A percentile compares a stretch with the other conserved stretches of the same genome.
Evolutionary conservation across 768 basidiomycete genomes (phyloP).

Genomic region (Mycena capillaripes): DNA sequence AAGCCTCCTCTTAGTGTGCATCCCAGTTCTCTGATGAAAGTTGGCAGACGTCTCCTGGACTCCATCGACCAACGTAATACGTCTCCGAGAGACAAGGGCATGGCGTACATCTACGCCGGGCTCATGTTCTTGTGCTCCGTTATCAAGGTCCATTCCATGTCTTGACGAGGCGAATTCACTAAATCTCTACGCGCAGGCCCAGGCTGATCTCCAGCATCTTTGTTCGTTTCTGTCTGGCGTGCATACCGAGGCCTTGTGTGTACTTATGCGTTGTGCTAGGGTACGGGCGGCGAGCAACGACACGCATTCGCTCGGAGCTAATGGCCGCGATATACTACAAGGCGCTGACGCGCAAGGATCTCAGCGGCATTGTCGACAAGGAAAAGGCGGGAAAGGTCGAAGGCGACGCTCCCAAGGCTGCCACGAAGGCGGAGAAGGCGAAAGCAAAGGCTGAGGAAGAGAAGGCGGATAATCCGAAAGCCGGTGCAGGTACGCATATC

Average conservation of each 20-base stretch:
- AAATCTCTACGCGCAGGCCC: background rate
- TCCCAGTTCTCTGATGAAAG: background rate
- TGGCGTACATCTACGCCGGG: slow-evolving; percentile 85
- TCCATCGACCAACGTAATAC: slow-evolving; percentile 63
- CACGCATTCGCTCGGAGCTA: slow-evolving; percentile 81
- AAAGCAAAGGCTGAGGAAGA: background rate
- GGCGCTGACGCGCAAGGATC: slow-evolving; percentile 86
- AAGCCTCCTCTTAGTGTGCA: slow-evolving; percentile 21
- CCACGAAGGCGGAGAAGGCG: background rate
- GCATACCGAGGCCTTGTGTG: too few relatives aligned
- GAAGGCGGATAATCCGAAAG: slow-evolving; percentile 67
- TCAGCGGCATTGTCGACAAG: slow-evolving; percentile 75
- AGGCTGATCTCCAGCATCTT: slow-evolving; percentile 72
- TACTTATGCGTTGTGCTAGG: too few relatives aligned
- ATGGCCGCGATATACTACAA: slow-evolving; percentile 94
- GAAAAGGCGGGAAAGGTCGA: slow-evolving; percentile 12
- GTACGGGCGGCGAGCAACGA: slow-evolving; percentile 80
- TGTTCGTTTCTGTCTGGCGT: too few relatives aligned
- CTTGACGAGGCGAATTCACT: background rate
- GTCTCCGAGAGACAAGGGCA: slow-evolving; percentile 58
- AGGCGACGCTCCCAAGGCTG: background rate
- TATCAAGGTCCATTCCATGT: slow-evolving; percentile 77
- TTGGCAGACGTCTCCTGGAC: slow-evolving; percentile 34
- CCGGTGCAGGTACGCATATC: too few relatives aligned
- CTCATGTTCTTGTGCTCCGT: slow-evolving; percentile 76